A percentile compares a stretch with the other conserved stretches of the same genome.
phyloP scores from a whole-genome alignment of 2,329 filamentous ascomycete species.

The Diplodia sapinea region DNA sequence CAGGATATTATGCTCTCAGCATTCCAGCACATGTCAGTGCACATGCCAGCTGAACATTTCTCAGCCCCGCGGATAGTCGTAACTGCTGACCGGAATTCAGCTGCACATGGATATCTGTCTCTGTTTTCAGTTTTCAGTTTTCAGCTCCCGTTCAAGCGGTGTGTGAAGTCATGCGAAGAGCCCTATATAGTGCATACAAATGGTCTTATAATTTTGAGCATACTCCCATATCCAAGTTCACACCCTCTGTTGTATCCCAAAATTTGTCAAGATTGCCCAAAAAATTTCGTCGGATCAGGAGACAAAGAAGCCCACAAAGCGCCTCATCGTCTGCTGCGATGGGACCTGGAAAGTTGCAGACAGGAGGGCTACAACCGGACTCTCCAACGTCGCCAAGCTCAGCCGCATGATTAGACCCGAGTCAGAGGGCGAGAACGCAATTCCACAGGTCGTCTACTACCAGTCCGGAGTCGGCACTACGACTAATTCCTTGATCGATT shows the following conservation, averaged over 20 bases:
- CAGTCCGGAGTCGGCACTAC: slow-evolving; percentile 55
- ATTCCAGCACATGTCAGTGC: background rate
- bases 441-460: slow-evolving; percentile 58
- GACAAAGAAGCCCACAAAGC: slow-evolving; percentile 33
- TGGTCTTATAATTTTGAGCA: background rate
- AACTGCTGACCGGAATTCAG: background rate
- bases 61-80: background rate
- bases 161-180: background rate
- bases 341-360: slow-evolving; percentile 30
- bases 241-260: background rate
- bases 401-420: slow-evolving; percentile 56
- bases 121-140: background rate
- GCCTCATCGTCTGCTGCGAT: slow-evolving; percentile 44
- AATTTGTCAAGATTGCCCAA: background rate
- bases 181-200: background rate
- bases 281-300: background rate
- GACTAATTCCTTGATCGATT: too few species aligned
- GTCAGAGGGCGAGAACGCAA: slow-evolving; percentile 49
- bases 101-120: background rate
- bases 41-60: background rate
- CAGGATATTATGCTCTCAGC: background rate
- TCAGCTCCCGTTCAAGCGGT: background rate
- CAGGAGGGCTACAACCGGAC: too few species aligned
- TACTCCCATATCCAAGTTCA: background rate
- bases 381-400: slow-evolving; percentile 49